Percentiles rank a stretch among this genome's conserved stretches.
phyloP scores from a whole-genome alignment of 2,329 filamentous ascomycete genomes.

The Atkinsonella texensis region DNA sequence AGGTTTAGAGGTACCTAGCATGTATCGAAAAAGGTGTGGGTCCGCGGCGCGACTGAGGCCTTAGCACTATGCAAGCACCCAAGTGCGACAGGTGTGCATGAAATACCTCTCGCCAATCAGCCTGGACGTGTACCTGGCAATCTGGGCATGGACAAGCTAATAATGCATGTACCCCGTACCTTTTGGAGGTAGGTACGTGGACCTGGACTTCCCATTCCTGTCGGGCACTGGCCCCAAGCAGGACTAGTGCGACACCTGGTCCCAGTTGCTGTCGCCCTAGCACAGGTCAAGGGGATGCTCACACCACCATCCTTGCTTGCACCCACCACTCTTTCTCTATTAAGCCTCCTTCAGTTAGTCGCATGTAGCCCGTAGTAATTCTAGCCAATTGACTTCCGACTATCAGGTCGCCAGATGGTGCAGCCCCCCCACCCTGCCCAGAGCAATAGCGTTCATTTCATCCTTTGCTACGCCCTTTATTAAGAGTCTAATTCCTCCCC shows the following conservation, averaged over 20 bases:
- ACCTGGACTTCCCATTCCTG: not conserved
- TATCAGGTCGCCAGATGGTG: not conserved
- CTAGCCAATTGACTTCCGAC: not conserved
- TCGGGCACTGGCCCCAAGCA: not conserved
- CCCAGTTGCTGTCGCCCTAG: not conserved
- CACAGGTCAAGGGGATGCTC: not conserved
- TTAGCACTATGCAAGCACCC: not conserved
- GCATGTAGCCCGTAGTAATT: not conserved
- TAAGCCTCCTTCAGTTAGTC: not conserved
- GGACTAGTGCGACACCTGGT: not conserved
- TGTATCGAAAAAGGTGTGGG: too few relatives aligned
- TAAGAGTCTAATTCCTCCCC: slow-evolving; percentile 11
- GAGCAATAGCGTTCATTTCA: slow-evolving; percentile 4
- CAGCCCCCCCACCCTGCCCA: not conserved
- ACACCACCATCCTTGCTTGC: not conserved
- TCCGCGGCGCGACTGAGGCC: too few relatives aligned
- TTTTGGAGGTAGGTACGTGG: not conserved
- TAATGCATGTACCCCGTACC: too few relatives aligned
- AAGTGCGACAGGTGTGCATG: not conserved
- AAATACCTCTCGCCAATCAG: slow-evolving; percentile 5
- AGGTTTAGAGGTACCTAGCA: too few relatives aligned
- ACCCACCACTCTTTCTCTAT: not conserved
- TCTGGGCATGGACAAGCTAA: not conserved
- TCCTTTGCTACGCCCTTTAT: slow-evolving; percentile 8
- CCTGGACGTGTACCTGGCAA: slow-evolving; percentile 4